A percentile compares a stretch with the other conserved stretches of the same genome.
phyloP scores from a whole-genome alignment of 352 stramenopile genomes.

The Globisporangium splendens region DNA sequence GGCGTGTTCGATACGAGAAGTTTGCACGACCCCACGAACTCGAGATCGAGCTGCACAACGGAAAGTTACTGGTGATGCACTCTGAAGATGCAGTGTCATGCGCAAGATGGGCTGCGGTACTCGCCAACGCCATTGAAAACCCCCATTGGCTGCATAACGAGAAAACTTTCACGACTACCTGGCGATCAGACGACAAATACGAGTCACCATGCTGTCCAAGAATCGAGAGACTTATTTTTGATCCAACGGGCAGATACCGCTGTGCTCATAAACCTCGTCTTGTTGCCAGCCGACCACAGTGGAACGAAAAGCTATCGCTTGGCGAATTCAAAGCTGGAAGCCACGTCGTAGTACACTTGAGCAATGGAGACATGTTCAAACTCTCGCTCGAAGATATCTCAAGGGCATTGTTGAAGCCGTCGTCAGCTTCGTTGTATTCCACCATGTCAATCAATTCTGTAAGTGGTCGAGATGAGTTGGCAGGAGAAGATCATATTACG shows the following conservation, averaged over 20 bases:
- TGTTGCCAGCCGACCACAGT: constrained; percentile 11
- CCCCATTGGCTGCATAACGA: constrained; percentile 37
- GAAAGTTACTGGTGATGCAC: constrained; percentile 27
- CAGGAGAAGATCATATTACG: background rate
- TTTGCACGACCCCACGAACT: constrained; percentile 36
- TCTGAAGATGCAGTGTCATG: constrained; percentile 28
- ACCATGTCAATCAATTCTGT: constrained; percentile 1
- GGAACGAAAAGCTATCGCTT: constrained; percentile 32
- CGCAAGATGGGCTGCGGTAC: constrained; percentile 32
- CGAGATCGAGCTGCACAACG: constrained; percentile 29
- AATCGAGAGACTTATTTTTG: constrained; percentile 21
- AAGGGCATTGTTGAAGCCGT: constrained; percentile 20
- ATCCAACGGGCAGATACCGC: background rate
- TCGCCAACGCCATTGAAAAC: constrained; percentile 35
- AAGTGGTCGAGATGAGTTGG: background rate
- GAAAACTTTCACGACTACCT: constrained; percentile 24
- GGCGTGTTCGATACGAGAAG: constrained; percentile 29
- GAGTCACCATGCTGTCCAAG: constrained; percentile 28
- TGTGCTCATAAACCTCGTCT: background rate
- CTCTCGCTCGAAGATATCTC: constrained; percentile 32
- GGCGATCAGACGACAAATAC: constrained; percentile 31
- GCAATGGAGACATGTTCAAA: constrained; percentile 25
- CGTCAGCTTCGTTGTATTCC: constrained; percentile 8
- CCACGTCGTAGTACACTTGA: constrained; percentile 20
- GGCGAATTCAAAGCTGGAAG: constrained; percentile 16